Conservation (phyloP, 1,284 basidiomycete genomes). For the Pisolithus thermaeus region DNA sequence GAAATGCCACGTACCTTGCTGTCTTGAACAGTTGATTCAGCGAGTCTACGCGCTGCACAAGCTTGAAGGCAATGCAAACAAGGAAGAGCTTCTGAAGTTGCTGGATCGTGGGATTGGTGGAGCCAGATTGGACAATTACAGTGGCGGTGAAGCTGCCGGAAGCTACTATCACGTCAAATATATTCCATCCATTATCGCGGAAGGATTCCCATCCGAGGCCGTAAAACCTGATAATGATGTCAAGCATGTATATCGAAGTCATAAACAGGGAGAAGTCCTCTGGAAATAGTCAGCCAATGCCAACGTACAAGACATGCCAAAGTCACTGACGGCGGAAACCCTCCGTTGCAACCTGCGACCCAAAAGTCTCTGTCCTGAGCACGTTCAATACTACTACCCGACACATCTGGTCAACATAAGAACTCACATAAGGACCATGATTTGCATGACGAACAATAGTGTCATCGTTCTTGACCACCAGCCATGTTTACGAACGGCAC, state of each 20-base stretch:
- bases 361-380: slow-evolving; percentile 75
- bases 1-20: slow-evolving; percentile 61
- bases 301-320: not conserved
- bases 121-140: slow-evolving; percentile 62
- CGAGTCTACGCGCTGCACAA: slow-evolving; percentile 85
- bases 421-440: slow-evolving; percentile 78
- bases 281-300: slow-evolving; percentile 8
- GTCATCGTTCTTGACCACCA: slow-evolving; percentile 91
- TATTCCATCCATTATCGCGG: slow-evolving; percentile 85
- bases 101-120: slow-evolving; percentile 44
- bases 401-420: not conserved
- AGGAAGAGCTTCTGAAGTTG: slow-evolving; percentile 95
- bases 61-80: slow-evolving; percentile 89
- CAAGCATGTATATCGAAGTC: slow-evolving; percentile 71
- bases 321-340: slow-evolving; percentile 59
- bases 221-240: slow-evolving; percentile 73
- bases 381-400: not conserved
- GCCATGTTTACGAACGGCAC: slow-evolving; percentile 88
- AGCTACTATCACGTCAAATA: slow-evolving; percentile 86
- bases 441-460: slow-evolving; percentile 78
- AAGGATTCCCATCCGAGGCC: slow-evolving; percentile 87
- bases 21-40: slow-evolving; percentile 98
- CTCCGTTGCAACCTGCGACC: slow-evolving; percentile 50
- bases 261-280: slow-evolving; percentile 78
- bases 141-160: slow-evolving; percentile 84